These are phyloP conservation scores for Obba rivulosa DNA, from an alignment of 768 basidiomycete genomes.

Conservation along the genomic window DNA sequence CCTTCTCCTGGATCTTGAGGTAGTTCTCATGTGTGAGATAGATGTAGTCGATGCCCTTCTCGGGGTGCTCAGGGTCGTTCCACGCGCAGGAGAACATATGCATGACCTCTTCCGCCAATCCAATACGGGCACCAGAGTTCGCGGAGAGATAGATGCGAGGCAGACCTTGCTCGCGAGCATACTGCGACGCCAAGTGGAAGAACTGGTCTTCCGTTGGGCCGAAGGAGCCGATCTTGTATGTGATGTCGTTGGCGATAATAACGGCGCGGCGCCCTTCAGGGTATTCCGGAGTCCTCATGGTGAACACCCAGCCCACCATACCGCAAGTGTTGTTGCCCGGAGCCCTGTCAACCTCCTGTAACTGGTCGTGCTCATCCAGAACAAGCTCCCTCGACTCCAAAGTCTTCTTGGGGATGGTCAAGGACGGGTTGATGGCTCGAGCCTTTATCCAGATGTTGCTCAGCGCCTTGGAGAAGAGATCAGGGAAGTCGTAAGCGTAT, in stretches of 20 bases:
- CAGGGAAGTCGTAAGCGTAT: constrained; percentile 99
- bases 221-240: constrained; percentile 97
- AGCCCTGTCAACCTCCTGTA: constrained; percentile 85
- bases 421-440: constrained; percentile 54
- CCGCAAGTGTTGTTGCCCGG: constrained; percentile 94
- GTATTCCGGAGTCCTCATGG: constrained; percentile 86
- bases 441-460: constrained; percentile 88
- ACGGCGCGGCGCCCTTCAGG: constrained; percentile 83
- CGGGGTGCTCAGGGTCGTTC: constrained; percentile 75
- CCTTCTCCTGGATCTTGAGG: constrained; percentile 86
- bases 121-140: constrained; percentile 97
- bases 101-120: constrained; percentile 89
- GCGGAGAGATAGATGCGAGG: constrained; percentile 98
- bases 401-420: constrained; percentile 71
- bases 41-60: constrained; percentile 94
- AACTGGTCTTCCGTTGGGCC: constrained; percentile 94
- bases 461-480: constrained; percentile 95
- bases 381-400: constrained; percentile 88
- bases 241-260: constrained; percentile 96
- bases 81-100: constrained; percentile 88
- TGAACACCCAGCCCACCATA: constrained; percentile 99
- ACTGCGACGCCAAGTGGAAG: constrained; percentile 92
- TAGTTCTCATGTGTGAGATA: constrained; percentile 93
- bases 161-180: constrained; percentile 81
- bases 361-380: constrained; percentile 86